A percentile compares a stretch with the other conserved stretches of the same genome.
These are phyloP conservation scores for Termitomyces sp. DNA, from an alignment of 768 basidiomycete genomes.

Conservation along the genomic window DNA sequence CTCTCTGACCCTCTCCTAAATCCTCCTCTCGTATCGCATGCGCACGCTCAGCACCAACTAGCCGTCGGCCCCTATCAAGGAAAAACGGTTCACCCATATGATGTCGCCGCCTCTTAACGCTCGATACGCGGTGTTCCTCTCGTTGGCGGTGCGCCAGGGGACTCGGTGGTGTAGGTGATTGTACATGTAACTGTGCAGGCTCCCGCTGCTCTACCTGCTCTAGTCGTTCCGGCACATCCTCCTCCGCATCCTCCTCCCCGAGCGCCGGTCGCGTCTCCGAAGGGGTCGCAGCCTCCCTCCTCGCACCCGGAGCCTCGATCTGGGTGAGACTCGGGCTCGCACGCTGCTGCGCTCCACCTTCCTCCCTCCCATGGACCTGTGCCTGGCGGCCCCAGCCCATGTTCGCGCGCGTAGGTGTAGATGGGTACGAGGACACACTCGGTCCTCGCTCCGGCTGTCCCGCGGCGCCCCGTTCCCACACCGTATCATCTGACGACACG, in stretches of 20 bases:
- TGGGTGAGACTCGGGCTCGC: background rate
- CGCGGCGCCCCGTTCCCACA: slow-evolving; percentile 1
- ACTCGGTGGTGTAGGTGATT: background rate
- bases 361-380: background rate
- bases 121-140: background rate
- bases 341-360: background rate
- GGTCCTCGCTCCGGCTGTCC: background rate
- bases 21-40: background rate
- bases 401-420: background rate
- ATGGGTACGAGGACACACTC: background rate
- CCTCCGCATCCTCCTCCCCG: background rate
- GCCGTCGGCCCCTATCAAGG: slow-evolving; percentile 16
- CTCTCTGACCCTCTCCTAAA: background rate
- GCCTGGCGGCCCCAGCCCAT: slow-evolving; percentile 3
- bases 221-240: background rate
- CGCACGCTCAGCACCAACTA: slow-evolving; percentile 9
- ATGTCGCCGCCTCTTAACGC: slow-evolving; percentile 15
- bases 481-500: slow-evolving; percentile 8
- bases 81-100: slow-evolving; percentile 27
- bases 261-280: background rate
- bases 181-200: background rate
- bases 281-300: background rate
- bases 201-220: background rate
- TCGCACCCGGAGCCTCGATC: background rate
- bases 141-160: background rate